Evolutionary conservation across 495 filamentous ascomycete genomes (phyloP), one percentile per base, ranked within the genome.

Genomic region (Penicillium herquei): DNA sequence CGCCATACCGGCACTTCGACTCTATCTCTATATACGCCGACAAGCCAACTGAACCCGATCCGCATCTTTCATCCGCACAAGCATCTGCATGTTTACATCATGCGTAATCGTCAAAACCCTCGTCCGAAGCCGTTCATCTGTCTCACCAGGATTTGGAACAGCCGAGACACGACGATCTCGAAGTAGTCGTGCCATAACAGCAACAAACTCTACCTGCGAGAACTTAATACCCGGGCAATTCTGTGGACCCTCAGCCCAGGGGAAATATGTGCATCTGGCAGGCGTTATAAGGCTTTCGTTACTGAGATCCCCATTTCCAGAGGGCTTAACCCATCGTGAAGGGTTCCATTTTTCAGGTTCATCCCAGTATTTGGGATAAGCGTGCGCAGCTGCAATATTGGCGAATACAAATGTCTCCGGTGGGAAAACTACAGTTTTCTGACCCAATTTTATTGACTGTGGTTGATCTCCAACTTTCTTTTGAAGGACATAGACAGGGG

Each of bases 161-260:
- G 48, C 35, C 6, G 6, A 17, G 18, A 51, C 7, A n/a, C 48
- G 48, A 21, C 8, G 21, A 40, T 21, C 12, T n/a, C 52, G 52
- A 18, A 54, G 46, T 16, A 54, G 34, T 4, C 17, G 34, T 7
- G 43, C 73, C 52, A 83, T 64, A 0, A 66, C 65, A 0, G 78
- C 78, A 0, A 82, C 80, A 54, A 80, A 79, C 58, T 84, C 80
- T 0, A 82, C 81, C 57, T 81, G 72, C 0, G 75, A 65, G 56
- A 83, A 79, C 49, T 78, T 82, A 58, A 67, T 70, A 0, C 80
- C 81, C 1, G 79, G 77, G 47, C 79, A 83, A 31, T 74, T 58
- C 0, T 74, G 63, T 1, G 70, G 56, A 12, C 79, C 79, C 0
- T 72, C 73, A 1, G 79, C 77, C 80, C 79, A 84, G 0, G 72